Conservation (phyloP, 345 rosid species). For the Streptanthus diversifolius region DNA sequence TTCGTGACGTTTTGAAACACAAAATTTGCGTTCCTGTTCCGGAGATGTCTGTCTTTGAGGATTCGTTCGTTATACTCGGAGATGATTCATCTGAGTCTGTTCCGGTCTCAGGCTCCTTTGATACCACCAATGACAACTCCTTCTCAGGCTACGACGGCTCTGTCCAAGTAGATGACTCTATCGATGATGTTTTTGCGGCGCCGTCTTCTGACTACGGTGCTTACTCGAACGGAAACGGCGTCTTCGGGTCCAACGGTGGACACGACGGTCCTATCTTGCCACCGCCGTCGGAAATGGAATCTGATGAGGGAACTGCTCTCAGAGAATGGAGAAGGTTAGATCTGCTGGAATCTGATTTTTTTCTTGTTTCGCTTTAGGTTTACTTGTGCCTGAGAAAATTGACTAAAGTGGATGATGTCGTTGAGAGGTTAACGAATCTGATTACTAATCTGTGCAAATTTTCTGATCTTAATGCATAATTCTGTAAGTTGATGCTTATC, state of each 20-base stretch:
- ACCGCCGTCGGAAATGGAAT: constrained; percentile 51
- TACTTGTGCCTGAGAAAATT: not conserved
- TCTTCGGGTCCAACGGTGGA: constrained; percentile 40
- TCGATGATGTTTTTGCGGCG: constrained; percentile 38
- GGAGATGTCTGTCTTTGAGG: constrained; percentile 44
- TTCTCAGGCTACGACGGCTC: constrained; percentile 32
- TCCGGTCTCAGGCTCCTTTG: constrained; percentile 34
- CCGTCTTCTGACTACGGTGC: constrained; percentile 36
- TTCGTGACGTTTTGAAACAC: constrained; percentile 1
- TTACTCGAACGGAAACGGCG: constrained; percentile 37
- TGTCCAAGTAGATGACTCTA: constrained; percentile 24
- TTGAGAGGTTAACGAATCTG: not conserved
- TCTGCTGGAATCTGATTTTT: not conserved
- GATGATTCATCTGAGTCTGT: constrained; percentile 43
- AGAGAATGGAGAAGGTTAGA: constrained; percentile 85
- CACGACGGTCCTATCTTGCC: constrained; percentile 58
- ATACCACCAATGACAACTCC: constrained; percentile 25
- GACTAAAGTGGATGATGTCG: not conserved
- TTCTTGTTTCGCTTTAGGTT: not conserved
- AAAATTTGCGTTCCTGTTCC: not conserved
- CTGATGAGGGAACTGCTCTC: constrained; percentile 60
- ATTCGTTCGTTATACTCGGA: constrained; percentile 40
- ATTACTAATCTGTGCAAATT: not conserved
- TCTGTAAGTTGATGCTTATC: not conserved
- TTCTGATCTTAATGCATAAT: not conserved